These are phyloP conservation scores for Megacollybia marginata DNA, from an alignment of 768 basidiomycete genomes.

Conservation along the genomic window DNA sequence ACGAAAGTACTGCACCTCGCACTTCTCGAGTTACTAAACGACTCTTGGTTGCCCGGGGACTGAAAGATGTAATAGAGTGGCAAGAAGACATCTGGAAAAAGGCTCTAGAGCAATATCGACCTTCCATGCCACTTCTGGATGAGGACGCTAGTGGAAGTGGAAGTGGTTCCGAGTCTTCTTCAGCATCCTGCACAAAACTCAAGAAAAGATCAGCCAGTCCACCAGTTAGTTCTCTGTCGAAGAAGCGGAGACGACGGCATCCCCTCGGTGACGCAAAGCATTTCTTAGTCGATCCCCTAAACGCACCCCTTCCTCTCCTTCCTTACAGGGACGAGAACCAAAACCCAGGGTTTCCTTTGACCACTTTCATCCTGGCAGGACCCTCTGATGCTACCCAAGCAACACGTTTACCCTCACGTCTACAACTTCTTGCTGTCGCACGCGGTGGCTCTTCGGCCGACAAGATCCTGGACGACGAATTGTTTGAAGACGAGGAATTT, in stretches of 20 bases:
- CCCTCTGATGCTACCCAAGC: conserved; percentile 6
- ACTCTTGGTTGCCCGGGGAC: conserved; percentile 55
- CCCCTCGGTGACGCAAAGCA: conserved; percentile 39
- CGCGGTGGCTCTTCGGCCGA: conserved; percentile 49
- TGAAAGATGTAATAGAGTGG: conserved; percentile 65
- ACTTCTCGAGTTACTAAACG: conserved; percentile 58
- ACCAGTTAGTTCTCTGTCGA: conserved; percentile 10
- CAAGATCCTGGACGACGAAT: conserved; percentile 59
- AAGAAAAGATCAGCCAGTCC: not conserved
- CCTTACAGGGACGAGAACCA: conserved; percentile 1
- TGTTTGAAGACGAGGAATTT: conserved; percentile 64
- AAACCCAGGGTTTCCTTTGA: conserved; percentile 12
- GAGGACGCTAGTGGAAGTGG: conserved; percentile 22
- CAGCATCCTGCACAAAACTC: not conserved
- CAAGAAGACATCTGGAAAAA: conserved; percentile 54
- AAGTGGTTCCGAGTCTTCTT: conserved; percentile 12
- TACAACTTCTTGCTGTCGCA: conserved; percentile 51
- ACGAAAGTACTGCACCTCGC: conserved; percentile 35
- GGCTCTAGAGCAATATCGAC: conserved; percentile 25
- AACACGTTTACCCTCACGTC: conserved; percentile 43
- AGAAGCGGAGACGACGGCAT: conserved; percentile 23
- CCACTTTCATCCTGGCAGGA: conserved; percentile 50
- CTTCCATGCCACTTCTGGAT: conserved; percentile 32
- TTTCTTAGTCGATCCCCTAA: conserved; percentile 55
- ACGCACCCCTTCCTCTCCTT: conserved; percentile 17